Conservation (phyloP, 768 basidiomycete genomes). For the Lactarius hatsudake region DNA sequence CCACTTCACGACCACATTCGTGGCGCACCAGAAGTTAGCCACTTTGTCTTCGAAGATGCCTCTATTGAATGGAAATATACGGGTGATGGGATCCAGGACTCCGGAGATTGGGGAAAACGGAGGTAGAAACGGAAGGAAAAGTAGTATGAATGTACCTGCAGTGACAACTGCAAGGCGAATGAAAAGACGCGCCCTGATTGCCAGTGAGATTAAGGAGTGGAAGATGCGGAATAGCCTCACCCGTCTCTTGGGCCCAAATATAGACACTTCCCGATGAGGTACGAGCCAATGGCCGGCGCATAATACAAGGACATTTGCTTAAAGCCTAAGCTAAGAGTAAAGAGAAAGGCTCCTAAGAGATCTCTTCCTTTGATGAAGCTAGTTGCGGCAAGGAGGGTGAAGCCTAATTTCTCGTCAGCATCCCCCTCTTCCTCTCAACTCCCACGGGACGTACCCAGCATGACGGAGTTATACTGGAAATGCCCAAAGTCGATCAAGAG, state of each 20-base stretch:
- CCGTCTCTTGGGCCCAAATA: conserved; percentile 70
- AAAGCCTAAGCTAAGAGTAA: conserved; percentile 84
- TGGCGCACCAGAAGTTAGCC: conserved; percentile 96
- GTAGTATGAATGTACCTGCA: conserved; percentile 54
- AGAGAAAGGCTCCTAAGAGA: conserved; percentile 69
- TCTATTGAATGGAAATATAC: conserved; percentile 90
- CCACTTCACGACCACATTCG: conserved; percentile 89
- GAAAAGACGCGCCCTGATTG: conserved; percentile 49
- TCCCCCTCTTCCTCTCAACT: not conserved
- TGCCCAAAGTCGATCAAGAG: conserved; percentile 89
- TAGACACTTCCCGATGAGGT: conserved; percentile 85
- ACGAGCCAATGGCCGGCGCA: conserved; percentile 87
- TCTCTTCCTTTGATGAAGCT: conserved; percentile 70
- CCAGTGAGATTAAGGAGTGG: conserved; percentile 5
- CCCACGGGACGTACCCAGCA: conserved; percentile 62
- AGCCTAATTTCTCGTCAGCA: conserved; percentile 41
- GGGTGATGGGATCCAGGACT: conserved; percentile 62
- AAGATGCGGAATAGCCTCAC: conserved; percentile 44
- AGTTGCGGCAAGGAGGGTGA: conserved; percentile 66
- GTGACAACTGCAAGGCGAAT: conserved; percentile 64
- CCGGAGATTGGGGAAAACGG: conserved; percentile 49
- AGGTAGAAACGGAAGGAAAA: conserved; percentile 80
- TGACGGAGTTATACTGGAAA: conserved; percentile 93
- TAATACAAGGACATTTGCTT: conserved; percentile 98
- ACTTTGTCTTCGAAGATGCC: conserved; percentile 96